phyloP scores from a whole-genome alignment of 176 grass and related monocot species.

The Avena atlantica region DNA sequence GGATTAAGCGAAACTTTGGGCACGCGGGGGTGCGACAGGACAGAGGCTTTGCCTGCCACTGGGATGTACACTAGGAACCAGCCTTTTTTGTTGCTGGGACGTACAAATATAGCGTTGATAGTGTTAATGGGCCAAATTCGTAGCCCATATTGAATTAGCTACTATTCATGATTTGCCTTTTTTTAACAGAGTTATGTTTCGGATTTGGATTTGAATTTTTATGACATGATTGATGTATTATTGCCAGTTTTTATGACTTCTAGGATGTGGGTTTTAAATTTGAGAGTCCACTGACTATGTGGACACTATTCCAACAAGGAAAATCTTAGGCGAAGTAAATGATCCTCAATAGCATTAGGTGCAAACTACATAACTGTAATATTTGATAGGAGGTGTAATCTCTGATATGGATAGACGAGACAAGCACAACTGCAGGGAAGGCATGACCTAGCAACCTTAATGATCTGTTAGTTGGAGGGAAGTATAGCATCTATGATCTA shows the following conservation, averaged over 20 bases:
- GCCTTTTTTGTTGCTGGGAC: too few relatives aligned
- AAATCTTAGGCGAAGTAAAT: conserved; percentile 18
- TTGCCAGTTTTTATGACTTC: neutral
- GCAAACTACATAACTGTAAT: neutral
- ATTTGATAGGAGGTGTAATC: neutral
- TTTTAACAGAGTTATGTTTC: too few relatives aligned
- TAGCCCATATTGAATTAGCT: neutral
- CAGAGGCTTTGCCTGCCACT: too few relatives aligned
- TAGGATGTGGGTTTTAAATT: neutral
- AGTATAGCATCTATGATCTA: conserved; percentile 15
- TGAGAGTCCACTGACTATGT: neutral
- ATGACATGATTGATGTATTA: neutral
- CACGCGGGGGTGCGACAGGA: too few relatives aligned
- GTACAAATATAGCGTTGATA: neutral
- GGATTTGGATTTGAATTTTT: neutral
- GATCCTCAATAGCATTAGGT: neutral
- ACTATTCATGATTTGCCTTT: neutral
- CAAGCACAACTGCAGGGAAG: neutral
- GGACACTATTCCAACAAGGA: conserved; percentile 11
- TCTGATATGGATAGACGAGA: neutral
- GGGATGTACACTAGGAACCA: too few relatives aligned
- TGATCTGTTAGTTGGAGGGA: conserved; percentile 15
- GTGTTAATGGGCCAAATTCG: neutral
- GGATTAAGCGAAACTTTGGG: too few relatives aligned
- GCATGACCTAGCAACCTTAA: conserved; percentile 21